Evolutionary conservation across 2,329 filamentous ascomycete species (phyloP), one percentile per base, ranked within the genome.

Genomic region (Calycina herbarum): DNA sequence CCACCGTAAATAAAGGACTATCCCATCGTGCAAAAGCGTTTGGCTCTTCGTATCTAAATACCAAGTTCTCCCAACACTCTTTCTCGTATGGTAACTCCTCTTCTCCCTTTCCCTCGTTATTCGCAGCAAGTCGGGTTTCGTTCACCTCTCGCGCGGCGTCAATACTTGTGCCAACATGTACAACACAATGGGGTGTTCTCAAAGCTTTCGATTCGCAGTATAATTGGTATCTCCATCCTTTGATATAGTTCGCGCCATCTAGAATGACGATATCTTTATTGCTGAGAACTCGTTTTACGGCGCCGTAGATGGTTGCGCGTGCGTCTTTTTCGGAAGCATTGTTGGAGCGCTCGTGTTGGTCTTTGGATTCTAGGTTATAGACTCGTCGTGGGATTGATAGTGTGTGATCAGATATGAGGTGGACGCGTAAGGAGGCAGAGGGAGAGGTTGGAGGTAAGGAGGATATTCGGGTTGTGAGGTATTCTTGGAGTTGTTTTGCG

Each of bases 1-100:
- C 83, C 0, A 95, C 83, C 3, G 90, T 90, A 78, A 94, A 95
- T 2, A 95, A 82, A 1, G 92, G 92, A 63, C 89, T 90, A 76
- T 96, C 92, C 92, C 92, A 96, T 56, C 91, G 82, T 2, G 85
- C 89, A 90, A 94, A 94, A 27, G 89, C 86, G 75, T 94, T 95
- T 15, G 92, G 92, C 78, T 96, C 92, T 77, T 96, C 92, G 75
- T 94, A 94, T 63, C 92, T 83, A 75, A 92, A 94, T 40, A 77
- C 75, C 35, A 77, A 63, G 63, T 77, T 77, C 15, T 76, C 73
- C 71, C 75, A 74, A 20, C 73, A 73, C 6, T 72, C 72, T 15
- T 42, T 68, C 29, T 73, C 73, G 64, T 74, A 74, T 11, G 70
- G 68, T 31, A 68, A 64, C 1, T 72, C 68, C 80, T 80, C 66